Base-by-base conservation (phyloP, 75 land plant genomes). In the Cryptomeria japonica region DNA sequence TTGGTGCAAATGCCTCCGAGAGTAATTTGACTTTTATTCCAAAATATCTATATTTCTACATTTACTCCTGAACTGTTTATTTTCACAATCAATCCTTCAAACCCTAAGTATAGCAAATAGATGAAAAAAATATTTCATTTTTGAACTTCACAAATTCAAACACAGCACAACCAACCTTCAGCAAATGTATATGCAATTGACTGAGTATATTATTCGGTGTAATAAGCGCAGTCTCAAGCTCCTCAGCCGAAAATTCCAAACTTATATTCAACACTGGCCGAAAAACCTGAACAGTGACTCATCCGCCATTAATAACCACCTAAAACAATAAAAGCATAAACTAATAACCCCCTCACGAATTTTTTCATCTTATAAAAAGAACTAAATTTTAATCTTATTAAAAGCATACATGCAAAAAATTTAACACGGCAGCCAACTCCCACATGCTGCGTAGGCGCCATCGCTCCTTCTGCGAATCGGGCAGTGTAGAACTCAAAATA, bases 391-490 rank as follows among this genome's bases (percentile, higher is more conserved):
- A 0, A 68, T 22, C 31, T 68, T 68, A 49, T 51, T 51, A 3
- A 13, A 55, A 36, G 16, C 86, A 41, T 85, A 97, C 97, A 87
- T 95, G 91, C 75, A 98, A 89, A 92, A 98, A 98, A 91, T 97
- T 92, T 32, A 95, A 88, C 28, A 98, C 85, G 8, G 99, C 91
- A 32, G 99, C 99, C 83, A 98, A 91, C 92, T 97, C 94, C 96
- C 97, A 96, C 99, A 97, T 96, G 61, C 93, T 88, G 68, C 99
- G 93, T 8, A 98, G 88, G 44, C 61, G 86, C 94, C 92, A 92
- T 61, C 96, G 92, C 34, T 95, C 93, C 91, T 90, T 77, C 88
- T 94, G 95, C 28, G 90, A 87, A 8, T 93, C 94, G 87, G 92
- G 86, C 7, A 84, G 89, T 18, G 95, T 88, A 36, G 89, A 70